These are phyloP conservation scores for Pseudohalonectria lignicola DNA, from an alignment of 2,329 filamentous ascomycete genomes.

Conservation along the genomic window DNA sequence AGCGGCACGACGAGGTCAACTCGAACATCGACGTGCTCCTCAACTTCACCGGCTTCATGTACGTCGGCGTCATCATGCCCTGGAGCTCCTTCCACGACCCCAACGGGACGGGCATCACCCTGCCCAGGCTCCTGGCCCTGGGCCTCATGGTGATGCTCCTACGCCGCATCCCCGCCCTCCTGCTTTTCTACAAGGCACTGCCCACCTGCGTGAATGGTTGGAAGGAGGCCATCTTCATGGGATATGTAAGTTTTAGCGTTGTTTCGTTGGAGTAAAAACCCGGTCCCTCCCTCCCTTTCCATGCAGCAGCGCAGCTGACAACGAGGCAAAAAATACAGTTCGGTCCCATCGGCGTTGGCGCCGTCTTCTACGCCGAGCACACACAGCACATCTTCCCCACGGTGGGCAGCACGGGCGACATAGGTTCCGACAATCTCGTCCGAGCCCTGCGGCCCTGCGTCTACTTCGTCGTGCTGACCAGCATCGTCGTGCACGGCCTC, in stretches of 20 bases:
- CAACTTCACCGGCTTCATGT: constrained; percentile 80
- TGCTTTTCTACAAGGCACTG: constrained; percentile 65
- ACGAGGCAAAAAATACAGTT: constrained; percentile 65
- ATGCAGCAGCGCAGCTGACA: constrained; percentile 71
- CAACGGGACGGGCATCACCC: constrained; percentile 64
- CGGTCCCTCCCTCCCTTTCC: constrained; percentile 71
- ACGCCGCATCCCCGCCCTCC: constrained; percentile 66
- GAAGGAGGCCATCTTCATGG: constrained; percentile 72
- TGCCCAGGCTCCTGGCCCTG: constrained; percentile 62
- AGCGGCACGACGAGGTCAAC: constrained; percentile 89
- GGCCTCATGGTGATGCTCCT: constrained; percentile 68
- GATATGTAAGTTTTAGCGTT: constrained; percentile 40
- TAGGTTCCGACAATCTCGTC: constrained; percentile 20
- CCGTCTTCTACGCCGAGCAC: constrained; percentile 77
- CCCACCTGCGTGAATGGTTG: constrained; percentile 57
- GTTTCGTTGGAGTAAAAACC: no score
- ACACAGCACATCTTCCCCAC: constrained; percentile 28
- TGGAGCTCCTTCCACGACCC: constrained; percentile 58
- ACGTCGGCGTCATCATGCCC: constrained; percentile 78
- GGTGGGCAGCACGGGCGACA: constrained; percentile 19
- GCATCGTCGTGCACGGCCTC: constrained; percentile 33
- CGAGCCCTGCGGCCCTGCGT: constrained; percentile 25
- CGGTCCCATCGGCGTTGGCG: constrained; percentile 84
- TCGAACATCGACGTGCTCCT: constrained; percentile 92
- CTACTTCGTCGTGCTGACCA: constrained; percentile 29